Evolutionary conservation across 345 rosid species (phyloP).

Genomic region (Ricinus communis): DNA sequence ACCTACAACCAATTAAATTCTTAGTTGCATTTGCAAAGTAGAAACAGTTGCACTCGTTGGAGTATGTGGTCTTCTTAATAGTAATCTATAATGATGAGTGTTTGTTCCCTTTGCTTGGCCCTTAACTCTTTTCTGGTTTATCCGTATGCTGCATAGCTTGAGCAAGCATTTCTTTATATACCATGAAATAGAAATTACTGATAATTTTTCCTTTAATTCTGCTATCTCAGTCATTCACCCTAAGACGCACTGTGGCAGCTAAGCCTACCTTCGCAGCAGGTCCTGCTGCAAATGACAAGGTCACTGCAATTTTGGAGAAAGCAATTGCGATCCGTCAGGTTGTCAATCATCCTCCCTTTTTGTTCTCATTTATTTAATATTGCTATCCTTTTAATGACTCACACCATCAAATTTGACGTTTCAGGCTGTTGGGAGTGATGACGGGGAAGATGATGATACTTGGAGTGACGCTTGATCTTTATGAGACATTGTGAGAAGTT

Average conservation of each 20-base stretch:
- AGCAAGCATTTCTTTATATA: background rate
- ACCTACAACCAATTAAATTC: too few species aligned
- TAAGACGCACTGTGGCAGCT: conserved; percentile 53
- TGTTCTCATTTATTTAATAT: background rate
- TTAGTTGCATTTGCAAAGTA: too few species aligned
- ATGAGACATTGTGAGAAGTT: background rate
- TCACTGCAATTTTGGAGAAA: conserved; percentile 82
- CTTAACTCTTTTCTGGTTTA: too few species aligned
- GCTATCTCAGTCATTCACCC: conserved; percentile 59
- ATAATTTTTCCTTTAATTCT: background rate
- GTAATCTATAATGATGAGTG: too few species aligned
- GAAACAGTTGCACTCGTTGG: too few species aligned
- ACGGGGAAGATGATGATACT: conserved; percentile 72
- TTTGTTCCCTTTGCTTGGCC: too few species aligned
- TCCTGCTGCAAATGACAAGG: conserved; percentile 51
- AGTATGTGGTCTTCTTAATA: too few species aligned
- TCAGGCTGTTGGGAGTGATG: conserved; percentile 82
- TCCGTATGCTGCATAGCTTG: too few species aligned
- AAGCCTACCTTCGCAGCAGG: conserved; percentile 43
- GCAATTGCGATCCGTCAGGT: conserved; percentile 99
- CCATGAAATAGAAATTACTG: background rate
- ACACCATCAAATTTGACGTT: conserved; percentile 18
- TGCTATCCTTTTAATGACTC: background rate
- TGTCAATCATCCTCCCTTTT: background rate
- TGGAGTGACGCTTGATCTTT: conserved; percentile 65